phyloP scores from a whole-genome alignment of 352 stramenopile species.

The Phytophthora pini region DNA sequence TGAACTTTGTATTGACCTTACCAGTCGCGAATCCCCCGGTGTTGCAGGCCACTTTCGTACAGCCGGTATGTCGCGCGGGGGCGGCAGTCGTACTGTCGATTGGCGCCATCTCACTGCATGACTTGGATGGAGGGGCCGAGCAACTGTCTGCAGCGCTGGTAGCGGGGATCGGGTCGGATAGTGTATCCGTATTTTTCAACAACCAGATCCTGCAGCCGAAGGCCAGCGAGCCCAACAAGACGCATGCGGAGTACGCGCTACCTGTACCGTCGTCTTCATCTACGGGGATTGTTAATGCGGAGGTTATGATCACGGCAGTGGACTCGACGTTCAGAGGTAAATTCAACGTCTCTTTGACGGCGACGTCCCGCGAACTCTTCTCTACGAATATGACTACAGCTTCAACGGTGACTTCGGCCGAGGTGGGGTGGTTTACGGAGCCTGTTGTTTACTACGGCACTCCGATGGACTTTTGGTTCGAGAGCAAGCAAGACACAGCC shows the following conservation, averaged over 20 bases:
- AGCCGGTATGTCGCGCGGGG: background rate
- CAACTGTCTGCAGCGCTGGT: conserved; percentile 19
- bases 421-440: conserved; percentile 25
- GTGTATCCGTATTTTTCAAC: conserved; percentile 27
- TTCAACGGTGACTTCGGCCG: conserved; percentile 3
- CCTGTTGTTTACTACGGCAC: conserved; percentile 14
- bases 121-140: conserved; percentile 31
- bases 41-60: conserved; percentile 4
- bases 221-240: background rate
- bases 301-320: conserved; percentile 21
- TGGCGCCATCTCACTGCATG: conserved; percentile 14
- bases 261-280: conserved; percentile 12
- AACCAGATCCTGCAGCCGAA: conserved; percentile 7
- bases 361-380: conserved; percentile 27
- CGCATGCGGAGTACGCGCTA: conserved; percentile 6
- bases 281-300: conserved; percentile 11
- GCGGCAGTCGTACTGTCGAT: conserved; percentile 22
- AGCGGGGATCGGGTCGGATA: background rate
- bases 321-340: conserved; percentile 2
- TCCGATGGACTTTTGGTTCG: conserved; percentile 27
- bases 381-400: conserved; percentile 20
- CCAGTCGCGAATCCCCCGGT: conserved; percentile 23
- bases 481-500: conserved; percentile 9
- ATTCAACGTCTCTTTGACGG: conserved; percentile 24
- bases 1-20: conserved; percentile 12